Evolutionary conservation across 2,329 filamentous ascomycete genomes (phyloP).

Genomic region (Tolypocladium ophioglossoides): DNA sequence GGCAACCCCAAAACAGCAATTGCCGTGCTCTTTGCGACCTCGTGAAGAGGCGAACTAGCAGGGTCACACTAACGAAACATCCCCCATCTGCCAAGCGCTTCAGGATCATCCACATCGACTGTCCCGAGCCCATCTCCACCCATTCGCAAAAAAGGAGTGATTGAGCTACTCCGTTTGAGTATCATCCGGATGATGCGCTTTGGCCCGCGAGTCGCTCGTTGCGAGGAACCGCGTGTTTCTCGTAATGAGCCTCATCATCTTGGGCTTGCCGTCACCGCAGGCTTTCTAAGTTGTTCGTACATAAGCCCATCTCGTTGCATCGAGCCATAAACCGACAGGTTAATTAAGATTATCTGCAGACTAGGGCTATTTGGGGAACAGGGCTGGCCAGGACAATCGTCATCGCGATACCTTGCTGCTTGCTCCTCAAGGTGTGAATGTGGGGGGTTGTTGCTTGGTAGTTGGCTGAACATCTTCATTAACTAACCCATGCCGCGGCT

Average conservation of each 20-base stretch:
- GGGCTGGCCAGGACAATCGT: neutral
- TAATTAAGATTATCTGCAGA: neutral
- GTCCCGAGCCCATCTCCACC: neutral
- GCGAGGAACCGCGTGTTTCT: neutral
- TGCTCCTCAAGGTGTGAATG: neutral
- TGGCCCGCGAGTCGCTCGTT: neutral
- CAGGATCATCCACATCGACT: neutral
- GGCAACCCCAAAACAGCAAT: neutral
- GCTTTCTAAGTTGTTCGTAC: neutral
- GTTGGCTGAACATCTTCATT: neutral
- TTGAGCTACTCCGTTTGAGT: too few species aligned
- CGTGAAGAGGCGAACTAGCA: neutral
- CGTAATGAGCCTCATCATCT: neutral
- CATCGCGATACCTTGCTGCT: neutral
- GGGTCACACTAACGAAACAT: neutral
- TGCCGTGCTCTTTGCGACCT: neutral
- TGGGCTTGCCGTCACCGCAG: neutral
- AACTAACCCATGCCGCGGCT: neutral
- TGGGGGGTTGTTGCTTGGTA: neutral
- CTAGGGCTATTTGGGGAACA: neutral
- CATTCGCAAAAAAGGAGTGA: too few species aligned
- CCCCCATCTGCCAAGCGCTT: constrained; percentile 1
- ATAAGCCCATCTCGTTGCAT: neutral
- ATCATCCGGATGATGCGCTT: too few species aligned
- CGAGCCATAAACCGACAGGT: neutral